Evolutionary conservation across 2,329 filamentous ascomycete genomes (phyloP), one percentile per base, ranked within the genome.

Genomic region (Xylaria sp.): DNA sequence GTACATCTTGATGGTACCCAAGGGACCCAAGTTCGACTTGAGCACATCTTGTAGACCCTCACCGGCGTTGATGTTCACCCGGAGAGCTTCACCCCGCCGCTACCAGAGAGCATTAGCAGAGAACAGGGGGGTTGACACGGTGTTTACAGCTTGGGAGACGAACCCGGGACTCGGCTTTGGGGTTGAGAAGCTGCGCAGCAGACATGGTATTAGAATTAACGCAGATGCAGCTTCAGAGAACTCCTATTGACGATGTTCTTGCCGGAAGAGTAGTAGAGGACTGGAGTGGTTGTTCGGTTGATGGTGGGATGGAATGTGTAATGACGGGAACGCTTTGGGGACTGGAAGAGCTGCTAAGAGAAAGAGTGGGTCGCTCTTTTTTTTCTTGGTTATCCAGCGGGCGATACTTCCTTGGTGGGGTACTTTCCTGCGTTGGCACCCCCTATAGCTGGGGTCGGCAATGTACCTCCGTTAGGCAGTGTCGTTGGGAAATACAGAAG

Each of bases 111-210:
- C 8, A 48, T 58, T 60, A 58, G 57, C 50, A 70, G 69, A 35
- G 30, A 6, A 35, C 49, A 23, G 11, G 49, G 23, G 23, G 9
- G 30, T 35, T 6, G 13, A 51, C 49, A 11, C 13, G 49, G 6
- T 13, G 42, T 42, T 37, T 35, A 46, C 18, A 46, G 48, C 23
- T 50, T 9, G 44, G 10, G 16, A 59, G 52, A 62, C 63, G 55
- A 65, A 95, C 92, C 79, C 94, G 88, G 71, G 92, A 97, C 81
- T 99, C 94, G 72, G 94, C 94, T 83, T 99, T 99, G 64, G 94
- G 94, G 78, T 99, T 99, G 67, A 99, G 88, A 72, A 99, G 87
- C 80, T 97, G 93, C 73, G 94, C 92, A 70, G 94, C 94, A 79
- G 92, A 97, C 94, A 97, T 97, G 63, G 67, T 76, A 64, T 54